These are phyloP conservation scores for Ziziphus jujuba DNA, from an alignment of 306 rosid genomes.

Conservation along the genomic window DNA sequence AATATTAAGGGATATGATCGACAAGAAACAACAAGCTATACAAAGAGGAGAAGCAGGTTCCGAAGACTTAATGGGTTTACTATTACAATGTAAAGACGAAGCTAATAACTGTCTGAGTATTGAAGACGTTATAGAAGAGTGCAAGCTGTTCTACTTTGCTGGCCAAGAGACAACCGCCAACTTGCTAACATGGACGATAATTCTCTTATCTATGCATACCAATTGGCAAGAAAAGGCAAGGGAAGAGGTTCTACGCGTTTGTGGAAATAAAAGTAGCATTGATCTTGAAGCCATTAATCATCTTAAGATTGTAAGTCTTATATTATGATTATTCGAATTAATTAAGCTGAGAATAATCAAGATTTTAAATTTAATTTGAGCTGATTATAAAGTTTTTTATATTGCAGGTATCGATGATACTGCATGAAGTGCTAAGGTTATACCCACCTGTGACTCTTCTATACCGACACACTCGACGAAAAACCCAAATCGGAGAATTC, in stretches of 20 bases:
- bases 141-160: conserved; percentile 55
- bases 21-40: conserved; percentile 29
- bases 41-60: conserved; percentile 19
- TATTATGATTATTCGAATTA: no score
- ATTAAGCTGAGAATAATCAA: no score
- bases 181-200: conserved; percentile 49
- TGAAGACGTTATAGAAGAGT: conserved; percentile 55
- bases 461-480: background rate
- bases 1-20: conserved; percentile 32
- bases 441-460: background rate
- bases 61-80: conserved; percentile 38
- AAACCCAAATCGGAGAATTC: conserved; percentile 26
- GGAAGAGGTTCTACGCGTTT: conserved; percentile 27
- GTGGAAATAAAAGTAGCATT: conserved; percentile 27
- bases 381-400: background rate
- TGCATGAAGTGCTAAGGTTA: conserved; percentile 20
- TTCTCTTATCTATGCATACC: conserved; percentile 41
- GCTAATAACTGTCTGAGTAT: conserved; percentile 26
- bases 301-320: conserved; percentile 39
- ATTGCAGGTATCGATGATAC: conserved; percentile 11
- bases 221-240: conserved; percentile 56
- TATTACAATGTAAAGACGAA: conserved; percentile 29
- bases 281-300: conserved; percentile 30
- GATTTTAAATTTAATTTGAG: background rate
- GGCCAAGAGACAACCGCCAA: conserved; percentile 53